Conservation (phyloP, 306 rosid species). For the Acacia melanoxylon region DNA sequence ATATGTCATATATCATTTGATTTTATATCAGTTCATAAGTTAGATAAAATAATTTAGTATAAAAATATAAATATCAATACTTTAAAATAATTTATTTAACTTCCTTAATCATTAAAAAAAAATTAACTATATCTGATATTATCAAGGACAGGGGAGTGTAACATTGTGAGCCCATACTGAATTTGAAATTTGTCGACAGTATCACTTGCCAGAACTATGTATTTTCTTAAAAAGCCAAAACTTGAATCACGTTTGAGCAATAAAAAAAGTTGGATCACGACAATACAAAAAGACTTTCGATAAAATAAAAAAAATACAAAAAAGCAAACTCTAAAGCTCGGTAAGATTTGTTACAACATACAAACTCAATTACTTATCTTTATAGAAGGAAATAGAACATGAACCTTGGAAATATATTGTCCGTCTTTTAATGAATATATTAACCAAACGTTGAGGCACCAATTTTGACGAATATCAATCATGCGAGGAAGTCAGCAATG, state of each 20-base stretch:
- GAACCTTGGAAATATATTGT: conserved; percentile 7
- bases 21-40: too few species aligned
- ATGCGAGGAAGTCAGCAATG: conserved; percentile 36
- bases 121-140: too few species aligned
- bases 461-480: conserved; percentile 30
- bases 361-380: conserved; percentile 40
- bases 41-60: too few species aligned
- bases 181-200: not conserved
- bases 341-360: conserved; percentile 35
- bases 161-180: not conserved
- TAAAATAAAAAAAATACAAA: not conserved
- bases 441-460: conserved; percentile 11
- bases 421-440: not conserved
- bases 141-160: too few species aligned
- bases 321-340: not conserved
- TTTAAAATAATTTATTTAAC: too few species aligned
- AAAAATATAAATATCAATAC: too few species aligned
- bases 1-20: too few species aligned
- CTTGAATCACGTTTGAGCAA: not conserved
- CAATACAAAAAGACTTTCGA: not conserved
- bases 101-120: too few species aligned
- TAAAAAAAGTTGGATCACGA: not conserved
- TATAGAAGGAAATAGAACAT: conserved; percentile 30
- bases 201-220: not conserved
- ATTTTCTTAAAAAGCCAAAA: not conserved